Evolutionary conservation across 768 basidiomycete species (phyloP), one percentile per base, ranked within the genome.

Genomic region (Naematelia encephala): DNA sequence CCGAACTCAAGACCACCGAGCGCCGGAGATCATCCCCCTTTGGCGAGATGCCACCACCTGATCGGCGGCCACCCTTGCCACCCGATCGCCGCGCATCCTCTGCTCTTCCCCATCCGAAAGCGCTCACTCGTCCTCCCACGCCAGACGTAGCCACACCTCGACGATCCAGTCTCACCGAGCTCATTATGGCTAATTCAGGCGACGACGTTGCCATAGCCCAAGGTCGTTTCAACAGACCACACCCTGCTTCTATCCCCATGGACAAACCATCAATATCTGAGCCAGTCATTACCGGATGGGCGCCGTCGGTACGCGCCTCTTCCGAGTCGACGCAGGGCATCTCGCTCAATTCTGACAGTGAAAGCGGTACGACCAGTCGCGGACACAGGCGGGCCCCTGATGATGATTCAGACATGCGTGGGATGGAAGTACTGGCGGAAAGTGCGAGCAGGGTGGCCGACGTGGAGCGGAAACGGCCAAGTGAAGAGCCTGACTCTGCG

Each of bases 361-460:
- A 56, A 22, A 28, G 55, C 26, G 49, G 49, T 13, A 16, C 34
- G 16, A 16, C 51, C 27, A 5, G 43, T 29, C 34, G 34, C 3
- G 46, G 19, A 25, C 51, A 49, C 12, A 57, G 56, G n/a, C 49
- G 34, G 2, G 59, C 56, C 2, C 51, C 43, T 44, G 52, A 54
- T 10, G 54, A 21, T 2, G 69, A 65, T 47, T 57, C 52, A 3
- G 66, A 43, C 4, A 62, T 64, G 64, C 47, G 64, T 42, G 68
- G 66, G 1, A 73, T 73, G 68, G 71, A 70, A 22, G 59, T 68
- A 10, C 45, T 69, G 34, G 68, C 68, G 5, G 64, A 68, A 22
- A 30, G 45, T 16, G 67, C 65, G 34, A 51, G 55, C 14, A 56
- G 65, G 50, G 54, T 59, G 43, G 58, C 56, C 5, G 69, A 64